These are phyloP conservation scores for Pythium myriotylum DNA, from an alignment of 352 stramenopile species.

Conservation along the genomic window DNA sequence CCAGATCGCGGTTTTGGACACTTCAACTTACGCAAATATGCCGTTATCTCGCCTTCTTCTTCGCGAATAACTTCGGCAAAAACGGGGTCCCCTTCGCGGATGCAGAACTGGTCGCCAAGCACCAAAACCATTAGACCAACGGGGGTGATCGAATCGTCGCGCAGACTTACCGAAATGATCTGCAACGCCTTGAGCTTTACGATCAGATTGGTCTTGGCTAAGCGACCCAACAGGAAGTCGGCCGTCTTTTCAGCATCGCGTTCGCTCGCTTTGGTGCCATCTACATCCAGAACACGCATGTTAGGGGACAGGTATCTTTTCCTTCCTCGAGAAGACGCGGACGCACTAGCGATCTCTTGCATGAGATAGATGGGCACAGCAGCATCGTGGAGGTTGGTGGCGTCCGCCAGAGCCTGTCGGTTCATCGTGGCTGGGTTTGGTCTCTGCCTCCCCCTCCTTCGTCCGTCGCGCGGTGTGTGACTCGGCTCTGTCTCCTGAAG, in stretches of 20 bases:
- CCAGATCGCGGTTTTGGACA: neutral
- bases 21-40: conserved; percentile 66
- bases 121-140: conserved; percentile 10
- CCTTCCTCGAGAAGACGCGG: neutral
- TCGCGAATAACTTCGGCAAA: conserved; percentile 68
- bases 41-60: conserved; percentile 67
- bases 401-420: conserved; percentile 75
- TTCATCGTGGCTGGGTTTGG: conserved; percentile 53
- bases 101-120: conserved; percentile 60
- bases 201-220: conserved; percentile 83
- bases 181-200: conserved; percentile 88
- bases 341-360: conserved; percentile 79
- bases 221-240: conserved; percentile 73
- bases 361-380: conserved; percentile 84
- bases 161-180: conserved; percentile 64
- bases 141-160: neutral
- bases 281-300: conserved; percentile 33
- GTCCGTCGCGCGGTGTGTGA: conserved; percentile 21
- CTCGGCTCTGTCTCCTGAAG: conserved; percentile 28
- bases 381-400: conserved; percentile 83
- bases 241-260: conserved; percentile 79
- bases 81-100: conserved; percentile 63
- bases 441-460: conserved; percentile 6
- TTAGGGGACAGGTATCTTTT: too few species aligned
- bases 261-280: conserved; percentile 56